A percentile compares a stretch with the other conserved stretches of the same genome.
phyloP scores from a whole-genome alignment of 192 early-diverging fungal genomes.

The Piromyces finnis region DNA sequence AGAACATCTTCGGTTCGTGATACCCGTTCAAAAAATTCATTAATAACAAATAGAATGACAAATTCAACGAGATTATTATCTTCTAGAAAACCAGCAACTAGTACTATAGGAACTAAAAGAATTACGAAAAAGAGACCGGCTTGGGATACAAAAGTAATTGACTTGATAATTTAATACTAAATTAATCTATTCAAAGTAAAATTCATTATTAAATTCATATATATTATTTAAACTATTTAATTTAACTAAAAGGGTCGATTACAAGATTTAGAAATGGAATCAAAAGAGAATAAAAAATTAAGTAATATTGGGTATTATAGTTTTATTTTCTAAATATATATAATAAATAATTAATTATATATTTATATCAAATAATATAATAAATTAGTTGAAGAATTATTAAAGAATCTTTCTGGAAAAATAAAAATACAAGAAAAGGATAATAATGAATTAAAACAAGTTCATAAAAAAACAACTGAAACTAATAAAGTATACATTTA shows the following conservation, averaged over 20 bases:
- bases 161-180: no score
- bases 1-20: not conserved
- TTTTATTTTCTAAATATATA: no score
- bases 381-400: not conserved
- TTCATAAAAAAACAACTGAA: not conserved
- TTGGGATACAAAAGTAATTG: constrained; percentile 48
- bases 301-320: not conserved
- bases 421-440: constrained; percentile 4
- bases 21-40: not conserved
- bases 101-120: constrained; percentile 6
- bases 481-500: not conserved
- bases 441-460: not conserved
- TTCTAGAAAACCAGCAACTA: not conserved
- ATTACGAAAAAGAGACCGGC: constrained; percentile 46
- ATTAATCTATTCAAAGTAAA: no score
- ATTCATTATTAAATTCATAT: no score
- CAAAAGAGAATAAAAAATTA: constrained; percentile 24
- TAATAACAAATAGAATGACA: not conserved
- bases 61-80: not conserved
- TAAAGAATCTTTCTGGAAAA: constrained; percentile 5
- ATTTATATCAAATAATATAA: constrained; percentile 3
- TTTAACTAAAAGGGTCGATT: constrained; percentile 67
- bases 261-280: constrained; percentile 46
- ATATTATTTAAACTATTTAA: no score
- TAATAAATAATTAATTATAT: not conserved